A percentile compares a stretch with the other conserved stretches of the same genome.
phyloP scores from a whole-genome alignment of 371 early-diverging fungal species.

The Amoeboaphelidium occidentale region DNA sequence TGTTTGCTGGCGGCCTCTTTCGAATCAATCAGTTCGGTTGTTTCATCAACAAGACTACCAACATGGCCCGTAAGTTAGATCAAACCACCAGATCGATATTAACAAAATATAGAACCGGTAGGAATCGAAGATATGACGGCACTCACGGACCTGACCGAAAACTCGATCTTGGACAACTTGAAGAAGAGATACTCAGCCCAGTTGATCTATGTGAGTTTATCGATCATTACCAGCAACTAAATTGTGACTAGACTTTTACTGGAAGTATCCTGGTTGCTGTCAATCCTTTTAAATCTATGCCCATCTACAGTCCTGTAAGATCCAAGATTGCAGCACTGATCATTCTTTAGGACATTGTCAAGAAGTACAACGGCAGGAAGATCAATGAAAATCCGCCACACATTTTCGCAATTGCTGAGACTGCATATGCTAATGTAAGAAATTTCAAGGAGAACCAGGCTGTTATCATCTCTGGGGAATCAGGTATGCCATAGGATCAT shows the following conservation, averaged over 20 bases:
- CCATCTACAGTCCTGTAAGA: slow-evolving; percentile 63
- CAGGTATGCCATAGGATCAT: slow-evolving; percentile 22
- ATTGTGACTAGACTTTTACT: slow-evolving; percentile 71
- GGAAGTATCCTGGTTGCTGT: slow-evolving; percentile 95
- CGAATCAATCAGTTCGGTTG: too few species aligned
- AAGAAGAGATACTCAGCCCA: not conserved
- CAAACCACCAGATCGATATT: too few species aligned
- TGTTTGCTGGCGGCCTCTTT: too few species aligned
- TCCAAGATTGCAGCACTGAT: too few species aligned
- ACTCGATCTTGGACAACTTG: not conserved
- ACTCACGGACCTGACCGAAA: not conserved
- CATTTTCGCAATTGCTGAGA: slow-evolving; percentile 93
- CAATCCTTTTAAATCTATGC: slow-evolving; percentile 84
- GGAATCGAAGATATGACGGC: not conserved
- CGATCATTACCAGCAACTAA: not conserved
- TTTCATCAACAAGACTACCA: too few species aligned
- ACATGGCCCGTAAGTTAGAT: too few species aligned
- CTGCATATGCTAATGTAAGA: slow-evolving; percentile 86
- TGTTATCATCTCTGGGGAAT: slow-evolving; percentile 96
- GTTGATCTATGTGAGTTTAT: not conserved
- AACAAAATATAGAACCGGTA: too few species aligned
- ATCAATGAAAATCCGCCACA: slow-evolving; percentile 93
- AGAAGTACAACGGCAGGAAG: slow-evolving; percentile 57
- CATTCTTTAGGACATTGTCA: slow-evolving; percentile 65
- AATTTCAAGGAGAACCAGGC: slow-evolving; percentile 79